Conservation (phyloP, 495 filamentous ascomycete species). For the Corynascus novoguineensis region DNA sequence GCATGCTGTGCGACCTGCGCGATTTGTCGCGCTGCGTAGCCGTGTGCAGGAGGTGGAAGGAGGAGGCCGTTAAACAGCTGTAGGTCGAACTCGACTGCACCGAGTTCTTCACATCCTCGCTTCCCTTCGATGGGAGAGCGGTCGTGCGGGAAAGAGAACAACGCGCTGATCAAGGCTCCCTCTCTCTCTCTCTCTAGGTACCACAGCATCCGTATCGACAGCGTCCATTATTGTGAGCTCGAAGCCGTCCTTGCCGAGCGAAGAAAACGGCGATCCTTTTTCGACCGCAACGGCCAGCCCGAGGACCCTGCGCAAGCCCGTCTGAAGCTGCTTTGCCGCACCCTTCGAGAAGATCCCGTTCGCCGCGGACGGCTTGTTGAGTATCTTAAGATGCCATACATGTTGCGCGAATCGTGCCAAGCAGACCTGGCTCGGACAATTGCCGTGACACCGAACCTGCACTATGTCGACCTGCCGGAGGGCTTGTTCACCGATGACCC, state of each 20-base stretch:
- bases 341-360: slow-evolving; percentile 66
- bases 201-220: slow-evolving; percentile 82
- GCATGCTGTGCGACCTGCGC: slow-evolving; percentile 92
- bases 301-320: slow-evolving; percentile 73
- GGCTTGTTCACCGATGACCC: slow-evolving; percentile 77
- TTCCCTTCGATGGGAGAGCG: neutral
- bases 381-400: slow-evolving; percentile 88
- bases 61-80: slow-evolving; percentile 52
- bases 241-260: slow-evolving; percentile 73
- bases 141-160: neutral
- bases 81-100: too few species aligned
- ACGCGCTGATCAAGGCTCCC: neutral
- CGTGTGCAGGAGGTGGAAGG: slow-evolving; percentile 69
- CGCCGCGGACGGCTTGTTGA: slow-evolving; percentile 60
- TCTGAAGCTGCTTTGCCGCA: slow-evolving; percentile 69
- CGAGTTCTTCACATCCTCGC: too few species aligned
- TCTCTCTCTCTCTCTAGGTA: slow-evolving; percentile 52
- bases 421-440: slow-evolving; percentile 79
- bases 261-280: slow-evolving; percentile 62
- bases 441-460: slow-evolving; percentile 75
- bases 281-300: slow-evolving; percentile 68
- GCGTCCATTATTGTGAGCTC: slow-evolving; percentile 88
- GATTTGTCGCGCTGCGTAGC: slow-evolving; percentile 75
- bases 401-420: slow-evolving; percentile 85
- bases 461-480: slow-evolving; percentile 87